These are phyloP conservation scores for Nicotiana benthamiana DNA, from an alignment of 257 asterid species.

Conservation along the genomic window DNA sequence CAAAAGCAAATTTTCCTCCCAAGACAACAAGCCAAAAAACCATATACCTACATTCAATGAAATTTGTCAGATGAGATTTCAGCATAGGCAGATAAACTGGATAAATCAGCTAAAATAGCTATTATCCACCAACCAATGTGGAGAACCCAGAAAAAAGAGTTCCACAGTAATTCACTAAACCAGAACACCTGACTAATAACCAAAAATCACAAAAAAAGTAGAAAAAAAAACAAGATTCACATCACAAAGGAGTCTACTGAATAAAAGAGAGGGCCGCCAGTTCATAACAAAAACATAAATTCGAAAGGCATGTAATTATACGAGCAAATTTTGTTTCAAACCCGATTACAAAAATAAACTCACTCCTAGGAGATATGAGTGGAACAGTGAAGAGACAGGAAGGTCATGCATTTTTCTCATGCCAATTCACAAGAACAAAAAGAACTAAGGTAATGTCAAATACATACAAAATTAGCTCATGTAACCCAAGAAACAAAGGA, in stretches of 20 bases:
- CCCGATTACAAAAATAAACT: background rate
- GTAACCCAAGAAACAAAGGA: background rate
- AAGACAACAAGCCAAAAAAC: slow-evolving; percentile 82
- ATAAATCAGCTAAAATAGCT: background rate
- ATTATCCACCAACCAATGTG: background rate
- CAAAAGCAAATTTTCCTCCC: slow-evolving; percentile 82
- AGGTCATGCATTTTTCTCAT: background rate
- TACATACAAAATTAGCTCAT: background rate
- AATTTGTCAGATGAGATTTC: background rate
- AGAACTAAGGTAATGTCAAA: background rate
- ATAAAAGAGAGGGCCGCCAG: background rate
- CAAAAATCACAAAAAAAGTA: background rate
- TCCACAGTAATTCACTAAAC: too few species aligned
- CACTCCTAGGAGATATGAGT: background rate
- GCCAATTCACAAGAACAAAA: background rate
- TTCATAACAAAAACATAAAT: background rate
- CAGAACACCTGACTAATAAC: background rate
- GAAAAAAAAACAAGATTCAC: background rate
- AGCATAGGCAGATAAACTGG: background rate
- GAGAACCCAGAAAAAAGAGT: background rate
- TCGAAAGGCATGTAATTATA: background rate
- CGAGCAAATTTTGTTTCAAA: background rate
- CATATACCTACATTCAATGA: slow-evolving; percentile 60
- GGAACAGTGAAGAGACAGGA: background rate
- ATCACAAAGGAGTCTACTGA: background rate